These are phyloP conservation scores for Choricystis sp. DNA, from an alignment of 139 green algal species.

Conservation along the genomic window DNA sequence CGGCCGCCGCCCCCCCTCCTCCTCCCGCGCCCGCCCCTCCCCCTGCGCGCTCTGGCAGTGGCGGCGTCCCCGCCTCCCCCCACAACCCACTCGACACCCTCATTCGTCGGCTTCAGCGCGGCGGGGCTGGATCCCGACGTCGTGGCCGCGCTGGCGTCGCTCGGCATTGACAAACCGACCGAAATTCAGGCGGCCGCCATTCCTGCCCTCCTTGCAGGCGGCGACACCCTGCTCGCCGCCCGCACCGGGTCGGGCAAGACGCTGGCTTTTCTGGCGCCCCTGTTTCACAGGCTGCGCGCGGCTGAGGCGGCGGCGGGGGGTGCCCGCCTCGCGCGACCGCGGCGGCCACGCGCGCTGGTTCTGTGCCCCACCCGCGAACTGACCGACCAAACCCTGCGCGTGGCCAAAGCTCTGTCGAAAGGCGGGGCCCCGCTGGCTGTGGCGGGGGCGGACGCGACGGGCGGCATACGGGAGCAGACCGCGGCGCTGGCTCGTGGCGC, in stretches of 20 bases:
- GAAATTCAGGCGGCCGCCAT: not conserved
- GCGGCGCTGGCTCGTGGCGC: conserved; percentile 36
- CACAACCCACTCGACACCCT: too few relatives aligned
- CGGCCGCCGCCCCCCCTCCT: too few relatives aligned
- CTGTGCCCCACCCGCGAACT: conserved; percentile 80
- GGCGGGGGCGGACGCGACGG: conserved; percentile 25
- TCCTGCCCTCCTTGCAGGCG: not conserved
- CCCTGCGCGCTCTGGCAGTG: too few relatives aligned
- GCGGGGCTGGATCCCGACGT: not conserved
- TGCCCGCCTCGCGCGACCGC: conserved; percentile 19
- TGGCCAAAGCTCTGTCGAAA: conserved; percentile 74
- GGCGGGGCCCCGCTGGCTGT: conserved; percentile 66
- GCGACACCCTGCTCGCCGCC: conserved; percentile 49
- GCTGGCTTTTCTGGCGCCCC: conserved; percentile 70
- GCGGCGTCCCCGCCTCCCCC: too few relatives aligned
- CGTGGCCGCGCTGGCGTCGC: not conserved
- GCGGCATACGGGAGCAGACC: conserved; percentile 30
- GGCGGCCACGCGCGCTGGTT: conserved; percentile 61
- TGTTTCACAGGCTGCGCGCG: conserved; percentile 45
- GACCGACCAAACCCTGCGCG: conserved; percentile 67
- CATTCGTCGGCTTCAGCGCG: too few relatives aligned
- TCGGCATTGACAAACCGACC: not conserved
- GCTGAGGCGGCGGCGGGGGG: conserved; percentile 22
- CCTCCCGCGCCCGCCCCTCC: too few relatives aligned
- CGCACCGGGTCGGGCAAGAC: conserved; percentile 84